Evolutionary conservation across 2,329 filamentous ascomycete species (phyloP), one percentile per base, ranked within the genome.

Genomic region (Colletotrichum zoysiae): DNA sequence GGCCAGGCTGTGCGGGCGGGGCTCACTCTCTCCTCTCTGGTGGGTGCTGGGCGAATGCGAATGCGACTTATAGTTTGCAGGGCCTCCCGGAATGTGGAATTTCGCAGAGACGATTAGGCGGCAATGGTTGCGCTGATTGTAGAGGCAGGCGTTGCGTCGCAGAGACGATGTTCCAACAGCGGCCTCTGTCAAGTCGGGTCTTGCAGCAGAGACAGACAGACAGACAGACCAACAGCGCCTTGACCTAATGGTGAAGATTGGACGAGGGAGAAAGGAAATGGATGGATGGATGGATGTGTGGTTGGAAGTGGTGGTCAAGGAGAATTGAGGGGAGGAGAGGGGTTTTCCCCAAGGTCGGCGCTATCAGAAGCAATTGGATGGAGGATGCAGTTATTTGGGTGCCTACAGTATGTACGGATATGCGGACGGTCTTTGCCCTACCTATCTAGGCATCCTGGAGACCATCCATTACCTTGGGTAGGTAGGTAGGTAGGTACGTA

Each of bases 371-470:
- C 67, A 53, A 63, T 23, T 63, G 63, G 51, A 71, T 50, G 69
- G 35, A 38, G 35, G 65, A 64, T 69, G 53, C 35, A 18, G 51
- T 71, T 71, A 69, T 71, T 50, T 71, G 59, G 69, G 59, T 69
- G 69, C 69, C 69, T 71, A 55, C 69, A 57, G 50, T 16, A 69
- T 3, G 50, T 16, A 69, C 30, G 30, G 30, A 30, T 55, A 46
- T 8, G 38, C 30, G 65, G 68, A 61, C 48, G 56, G 56, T 67
- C 57, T 61, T 70, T 70, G 18, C 23, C 67, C 38, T 26, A 26
- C 26, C 26, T 26, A 26, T 3, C 26, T 40, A 40, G 35, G n/a
- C 56, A 55, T 62, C 57, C 64, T 58, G 53, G 48, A 40, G 35
- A 44, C 4, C 11, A 64, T 55, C 50, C 61, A 64, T 44, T 18